Percentiles rank a stretch among this genome's conserved stretches.
Evolutionary conservation across 257 asterid species (phyloP).

Genomic region (Prunella vulgaris): DNA sequence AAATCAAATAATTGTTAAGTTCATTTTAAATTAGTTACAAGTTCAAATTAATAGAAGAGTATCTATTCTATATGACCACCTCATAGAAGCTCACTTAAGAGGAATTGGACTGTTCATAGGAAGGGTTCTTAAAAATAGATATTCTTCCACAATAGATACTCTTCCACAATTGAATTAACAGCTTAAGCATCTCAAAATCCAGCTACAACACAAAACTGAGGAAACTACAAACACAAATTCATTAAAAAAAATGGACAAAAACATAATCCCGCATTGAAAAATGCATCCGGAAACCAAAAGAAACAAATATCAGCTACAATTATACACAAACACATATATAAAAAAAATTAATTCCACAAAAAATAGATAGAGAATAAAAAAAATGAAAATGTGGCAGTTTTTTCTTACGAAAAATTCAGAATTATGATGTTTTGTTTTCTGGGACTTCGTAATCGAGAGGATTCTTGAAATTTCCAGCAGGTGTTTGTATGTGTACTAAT

Average conservation of each 20-base stretch:
- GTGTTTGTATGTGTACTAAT: neutral
- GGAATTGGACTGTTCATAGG: neutral
- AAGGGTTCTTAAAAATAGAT: neutral
- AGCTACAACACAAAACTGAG: conserved; percentile 6
- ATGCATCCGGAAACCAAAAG: neutral
- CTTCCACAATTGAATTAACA: neutral
- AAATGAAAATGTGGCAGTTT: conserved; percentile 7
- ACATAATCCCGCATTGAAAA: neutral
- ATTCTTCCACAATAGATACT: neutral
- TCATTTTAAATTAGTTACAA: no score
- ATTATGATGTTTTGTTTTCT: conserved; percentile 3
- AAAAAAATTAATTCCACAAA: neutral
- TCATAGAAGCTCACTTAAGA: neutral
- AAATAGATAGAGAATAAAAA: neutral
- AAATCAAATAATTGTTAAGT: no score
- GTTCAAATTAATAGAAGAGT: no score
- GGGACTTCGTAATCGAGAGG: conserved; percentile 6
- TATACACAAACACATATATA: neutral
- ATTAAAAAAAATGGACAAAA: neutral
- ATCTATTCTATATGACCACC: neutral
- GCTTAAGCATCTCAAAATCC: conserved; percentile 17
- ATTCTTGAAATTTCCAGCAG: conserved; percentile 7
- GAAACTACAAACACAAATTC: conserved; percentile 12
- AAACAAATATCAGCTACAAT: conserved; percentile 2
- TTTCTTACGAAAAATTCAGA: conserved; percentile 21